A percentile compares a stretch with the other conserved stretches of the same genome.
Evolutionary conservation across 768 basidiomycete genomes (phyloP).

Genomic region (Termitomyces sp.): DNA sequence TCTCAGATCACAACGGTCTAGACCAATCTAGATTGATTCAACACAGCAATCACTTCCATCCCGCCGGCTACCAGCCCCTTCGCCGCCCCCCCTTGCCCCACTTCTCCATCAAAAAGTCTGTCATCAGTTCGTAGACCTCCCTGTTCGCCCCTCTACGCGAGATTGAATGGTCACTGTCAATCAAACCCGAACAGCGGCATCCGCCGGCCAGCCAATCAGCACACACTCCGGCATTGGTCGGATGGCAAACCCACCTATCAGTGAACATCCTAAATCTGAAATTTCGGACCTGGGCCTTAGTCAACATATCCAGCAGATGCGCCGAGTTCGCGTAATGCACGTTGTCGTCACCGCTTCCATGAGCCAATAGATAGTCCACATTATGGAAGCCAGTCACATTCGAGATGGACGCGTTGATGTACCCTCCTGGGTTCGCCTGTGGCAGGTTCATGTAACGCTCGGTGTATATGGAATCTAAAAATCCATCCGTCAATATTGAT

Average conservation of each 20-base stretch:
- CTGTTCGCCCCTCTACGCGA: slow-evolving; percentile 67
- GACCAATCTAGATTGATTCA: slow-evolving; percentile 11
- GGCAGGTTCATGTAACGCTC: slow-evolving; percentile 96
- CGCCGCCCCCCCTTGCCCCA: slow-evolving; percentile 83
- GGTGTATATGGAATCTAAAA: slow-evolving; percentile 91
- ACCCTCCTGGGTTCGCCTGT: slow-evolving; percentile 75
- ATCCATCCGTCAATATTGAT: slow-evolving; percentile 6
- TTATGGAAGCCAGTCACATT: slow-evolving; percentile 85
- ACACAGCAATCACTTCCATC: neutral
- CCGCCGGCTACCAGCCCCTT: slow-evolving; percentile 47
- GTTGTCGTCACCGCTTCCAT: slow-evolving; percentile 96
- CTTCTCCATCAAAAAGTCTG: slow-evolving; percentile 80
- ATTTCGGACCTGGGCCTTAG: slow-evolving; percentile 62
- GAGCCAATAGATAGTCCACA: slow-evolving; percentile 79
- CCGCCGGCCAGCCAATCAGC: slow-evolving; percentile 16
- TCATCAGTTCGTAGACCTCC: slow-evolving; percentile 87
- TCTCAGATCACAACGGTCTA: slow-evolving; percentile 7
- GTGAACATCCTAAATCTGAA: slow-evolving; percentile 96
- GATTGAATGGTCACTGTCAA: slow-evolving; percentile 76
- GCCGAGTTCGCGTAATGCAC: slow-evolving; percentile 94
- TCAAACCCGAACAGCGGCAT: slow-evolving; percentile 8
- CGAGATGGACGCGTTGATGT: slow-evolving; percentile 83
- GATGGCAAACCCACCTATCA: slow-evolving; percentile 62
- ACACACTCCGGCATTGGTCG: slow-evolving; percentile 6
- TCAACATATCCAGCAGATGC: slow-evolving; percentile 91